Evolutionary conservation across 139 green algal genomes (phyloP).

Genomic region (Closterium sp.): DNA sequence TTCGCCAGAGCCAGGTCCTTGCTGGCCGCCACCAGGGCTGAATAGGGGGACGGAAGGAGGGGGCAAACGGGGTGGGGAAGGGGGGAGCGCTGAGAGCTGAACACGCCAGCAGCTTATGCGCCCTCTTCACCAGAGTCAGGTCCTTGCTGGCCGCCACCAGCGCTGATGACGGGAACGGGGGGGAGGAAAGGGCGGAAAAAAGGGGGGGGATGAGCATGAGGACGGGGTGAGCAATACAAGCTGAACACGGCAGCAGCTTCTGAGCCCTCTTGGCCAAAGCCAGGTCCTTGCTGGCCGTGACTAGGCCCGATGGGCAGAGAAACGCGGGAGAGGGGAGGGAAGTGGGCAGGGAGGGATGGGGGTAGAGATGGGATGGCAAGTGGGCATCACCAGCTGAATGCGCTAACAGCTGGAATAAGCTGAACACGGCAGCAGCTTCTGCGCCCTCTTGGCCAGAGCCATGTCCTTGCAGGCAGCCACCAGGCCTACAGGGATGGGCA

Average conservation of each 20-base stretch:
- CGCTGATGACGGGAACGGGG: constrained; percentile 30
- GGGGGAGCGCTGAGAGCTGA: too few species aligned
- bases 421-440: background rate
- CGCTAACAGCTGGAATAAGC: too few species aligned
- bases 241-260: constrained; percentile 81
- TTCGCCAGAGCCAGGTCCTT: constrained; percentile 62
- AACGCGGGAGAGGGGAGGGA: background rate
- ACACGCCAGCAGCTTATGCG: constrained; percentile 82
- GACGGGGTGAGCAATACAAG: too few species aligned
- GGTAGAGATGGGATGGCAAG: too few species aligned
- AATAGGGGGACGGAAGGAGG: background rate
- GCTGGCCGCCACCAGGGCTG: constrained; percentile 81
- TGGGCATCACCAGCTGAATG: too few species aligned
- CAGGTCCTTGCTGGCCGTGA: background rate
- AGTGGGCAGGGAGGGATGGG: too few species aligned
- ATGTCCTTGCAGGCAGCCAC: background rate
- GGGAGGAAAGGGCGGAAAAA: too few species aligned
- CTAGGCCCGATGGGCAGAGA: too few species aligned
- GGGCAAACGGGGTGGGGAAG: background rate
- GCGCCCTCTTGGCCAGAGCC: background rate
- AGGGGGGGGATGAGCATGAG: too few species aligned
- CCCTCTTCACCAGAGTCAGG: constrained; percentile 50
- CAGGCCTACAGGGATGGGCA: too few species aligned
- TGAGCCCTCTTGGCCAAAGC: constrained; percentile 62
- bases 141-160: constrained; percentile 84